Conservation (phyloP, 176 grass and related monocot species). For the Aegilops umbellulata region DNA sequence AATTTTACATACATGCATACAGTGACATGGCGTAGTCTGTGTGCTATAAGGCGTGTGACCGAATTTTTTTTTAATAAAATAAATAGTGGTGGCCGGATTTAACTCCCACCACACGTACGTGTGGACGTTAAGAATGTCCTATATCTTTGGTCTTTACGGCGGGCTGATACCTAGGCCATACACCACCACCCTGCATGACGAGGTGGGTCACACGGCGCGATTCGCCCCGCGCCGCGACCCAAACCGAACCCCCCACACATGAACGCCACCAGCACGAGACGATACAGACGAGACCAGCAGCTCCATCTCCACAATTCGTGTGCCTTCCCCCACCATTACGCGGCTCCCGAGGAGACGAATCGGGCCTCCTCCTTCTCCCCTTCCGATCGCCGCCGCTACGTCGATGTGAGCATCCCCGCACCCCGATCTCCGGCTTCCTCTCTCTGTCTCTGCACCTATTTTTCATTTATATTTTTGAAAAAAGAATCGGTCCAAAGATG, state of each 20-base stretch:
- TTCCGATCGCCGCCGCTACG: conserved; percentile 16
- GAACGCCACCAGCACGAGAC: conserved; percentile 19
- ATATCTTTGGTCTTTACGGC: too few species aligned
- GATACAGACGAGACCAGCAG: conserved; percentile 10
- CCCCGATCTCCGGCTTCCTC: conserved; percentile 9
- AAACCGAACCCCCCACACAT: background rate
- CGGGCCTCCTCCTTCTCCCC: conserved; percentile 6
- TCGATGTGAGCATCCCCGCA: conserved; percentile 51
- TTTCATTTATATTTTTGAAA: background rate
- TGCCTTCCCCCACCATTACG: background rate
- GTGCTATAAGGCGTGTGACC: too few species aligned
- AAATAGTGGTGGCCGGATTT: too few species aligned
- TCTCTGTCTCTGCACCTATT: background rate
- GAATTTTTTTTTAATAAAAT: too few species aligned
- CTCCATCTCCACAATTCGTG: conserved; percentile 32
- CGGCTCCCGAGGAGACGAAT: conserved; percentile 49
- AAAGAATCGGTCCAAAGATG: background rate
- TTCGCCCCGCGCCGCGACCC: background rate
- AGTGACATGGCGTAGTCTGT: too few species aligned
- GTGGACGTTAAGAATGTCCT: too few species aligned
- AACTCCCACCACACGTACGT: too few species aligned
- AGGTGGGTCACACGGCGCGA: background rate
- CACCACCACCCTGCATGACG: background rate
- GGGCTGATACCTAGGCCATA: too few species aligned
- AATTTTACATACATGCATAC: too few species aligned